A percentile compares a stretch with the other conserved stretches of the same genome.
Evolutionary conservation across 257 asterid species (phyloP).

Genomic region (Ilex asprella): DNA sequence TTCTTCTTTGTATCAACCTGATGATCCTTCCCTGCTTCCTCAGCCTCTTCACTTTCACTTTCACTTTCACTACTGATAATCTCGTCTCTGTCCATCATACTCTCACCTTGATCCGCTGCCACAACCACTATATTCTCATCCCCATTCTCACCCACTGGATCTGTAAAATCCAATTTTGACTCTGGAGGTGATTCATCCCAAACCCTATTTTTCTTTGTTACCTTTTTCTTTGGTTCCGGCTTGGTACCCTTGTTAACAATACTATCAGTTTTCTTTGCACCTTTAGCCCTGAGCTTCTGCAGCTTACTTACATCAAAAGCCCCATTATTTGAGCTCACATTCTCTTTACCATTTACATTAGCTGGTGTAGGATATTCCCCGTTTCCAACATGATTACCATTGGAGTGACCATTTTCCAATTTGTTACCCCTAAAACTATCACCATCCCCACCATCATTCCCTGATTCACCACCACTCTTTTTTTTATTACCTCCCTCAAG

Average conservation of each 20-base stretch:
- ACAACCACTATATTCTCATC: slow-evolving; percentile 50
- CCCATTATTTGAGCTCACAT: slow-evolving; percentile 46
- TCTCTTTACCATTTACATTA: slow-evolving; percentile 46
- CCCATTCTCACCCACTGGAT: slow-evolving; percentile 68
- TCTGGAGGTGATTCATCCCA: slow-evolving; percentile 76
- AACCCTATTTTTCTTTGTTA: slow-evolving; percentile 62
- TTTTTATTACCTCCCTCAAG: slow-evolving; percentile 64
- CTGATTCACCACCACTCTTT: slow-evolving; percentile 68
- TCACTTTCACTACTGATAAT: slow-evolving; percentile 79
- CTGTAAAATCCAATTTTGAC: slow-evolving; percentile 75
- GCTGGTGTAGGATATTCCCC: slow-evolving; percentile 25
- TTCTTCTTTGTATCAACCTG: slow-evolving; percentile 57
- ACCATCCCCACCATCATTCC: slow-evolving; percentile 49
- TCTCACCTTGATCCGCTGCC: slow-evolving; percentile 65
- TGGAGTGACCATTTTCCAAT: slow-evolving; percentile 49
- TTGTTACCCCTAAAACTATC: slow-evolving; percentile 32
- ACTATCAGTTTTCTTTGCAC: slow-evolving; percentile 57
- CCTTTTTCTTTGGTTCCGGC: slow-evolving; percentile 63
- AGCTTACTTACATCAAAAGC: slow-evolving; percentile 93
- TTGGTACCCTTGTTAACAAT: slow-evolving; percentile 56
- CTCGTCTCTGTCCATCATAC: slow-evolving; percentile 98
- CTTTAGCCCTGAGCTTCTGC: slow-evolving; percentile 68
- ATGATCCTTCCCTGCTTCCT: slow-evolving; percentile 39
- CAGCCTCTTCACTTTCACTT: slow-evolving; percentile 65
- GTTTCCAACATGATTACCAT: slow-evolving; percentile 30